Evolutionary conservation across 495 filamentous ascomycete genomes (phyloP).

Genomic region (Hypoxylon perforatum): DNA sequence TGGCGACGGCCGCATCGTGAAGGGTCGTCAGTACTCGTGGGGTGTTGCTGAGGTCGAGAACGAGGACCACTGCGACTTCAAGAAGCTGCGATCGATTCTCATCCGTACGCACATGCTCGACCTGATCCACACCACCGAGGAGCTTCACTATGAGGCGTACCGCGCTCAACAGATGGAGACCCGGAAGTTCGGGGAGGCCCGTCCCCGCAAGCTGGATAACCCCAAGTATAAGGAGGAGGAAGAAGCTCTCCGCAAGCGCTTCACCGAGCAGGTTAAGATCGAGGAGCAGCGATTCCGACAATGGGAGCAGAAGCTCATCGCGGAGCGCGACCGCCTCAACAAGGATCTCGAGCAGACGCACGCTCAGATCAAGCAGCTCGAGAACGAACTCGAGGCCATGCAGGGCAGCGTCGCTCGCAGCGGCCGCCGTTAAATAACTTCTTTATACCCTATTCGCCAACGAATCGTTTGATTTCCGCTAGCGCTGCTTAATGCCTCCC

Average conservation of each 20-base stretch:
- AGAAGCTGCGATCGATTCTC: conserved; percentile 98
- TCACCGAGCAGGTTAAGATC: conserved; percentile 99
- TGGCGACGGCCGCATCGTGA: conserved; percentile 91
- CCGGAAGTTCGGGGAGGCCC: conserved; percentile 96
- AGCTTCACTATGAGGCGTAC: conserved; percentile 98
- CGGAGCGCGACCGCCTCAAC: conserved; percentile 97
- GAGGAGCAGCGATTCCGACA: conserved; percentile 98
- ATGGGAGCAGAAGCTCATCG: conserved; percentile 99
- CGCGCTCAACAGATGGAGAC: conserved; percentile 99
- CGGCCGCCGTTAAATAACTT: conserved; percentile 83
- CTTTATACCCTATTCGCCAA: conserved; percentile 35
- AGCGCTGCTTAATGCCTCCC: conserved; percentile 36
- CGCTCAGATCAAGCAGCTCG: conserved; percentile 95
- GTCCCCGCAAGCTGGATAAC: conserved; percentile 97
- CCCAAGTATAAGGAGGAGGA: conserved; percentile 99
- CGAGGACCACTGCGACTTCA: conserved; percentile 99
- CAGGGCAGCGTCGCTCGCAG: conserved; percentile 93
- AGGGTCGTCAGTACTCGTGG: conserved; percentile 99
- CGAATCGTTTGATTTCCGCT: conserved; percentile 36
- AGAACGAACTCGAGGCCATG: conserved; percentile 90
- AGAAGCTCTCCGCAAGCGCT: conserved; percentile 95
- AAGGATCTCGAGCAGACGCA: conserved; percentile 98
- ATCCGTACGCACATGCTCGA: conserved; percentile 99
- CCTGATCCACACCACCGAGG: conserved; percentile 98
- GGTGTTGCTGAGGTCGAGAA: conserved; percentile 99